Percentiles rank a stretch among this genome's conserved stretches.
phyloP scores from a whole-genome alignment of 345 rosid species.

The Dimocarpus longan region DNA sequence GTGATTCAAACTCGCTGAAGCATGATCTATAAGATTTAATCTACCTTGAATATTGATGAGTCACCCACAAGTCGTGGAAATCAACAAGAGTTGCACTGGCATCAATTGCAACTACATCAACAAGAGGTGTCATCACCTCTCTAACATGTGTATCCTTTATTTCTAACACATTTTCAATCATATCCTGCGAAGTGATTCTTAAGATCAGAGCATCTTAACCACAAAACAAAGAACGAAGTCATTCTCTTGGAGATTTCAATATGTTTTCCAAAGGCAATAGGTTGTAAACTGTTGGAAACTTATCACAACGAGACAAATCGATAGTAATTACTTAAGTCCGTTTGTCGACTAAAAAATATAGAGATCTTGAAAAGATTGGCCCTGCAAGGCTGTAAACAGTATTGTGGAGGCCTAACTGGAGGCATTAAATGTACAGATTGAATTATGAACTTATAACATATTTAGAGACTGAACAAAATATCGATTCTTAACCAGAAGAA shows the following conservation, averaged over 20 bases:
- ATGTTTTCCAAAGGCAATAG: neutral
- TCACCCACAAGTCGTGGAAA: constrained; percentile 89
- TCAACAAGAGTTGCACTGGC: constrained; percentile 77
- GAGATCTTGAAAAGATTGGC: neutral
- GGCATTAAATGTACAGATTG: neutral
- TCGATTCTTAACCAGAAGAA: neutral
- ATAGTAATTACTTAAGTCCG: neutral
- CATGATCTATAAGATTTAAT: constrained; percentile 13
- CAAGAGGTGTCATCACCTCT: constrained; percentile 99
- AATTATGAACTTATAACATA: neutral
- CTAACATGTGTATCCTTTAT: constrained; percentile 96
- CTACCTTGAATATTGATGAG: constrained; percentile 97
- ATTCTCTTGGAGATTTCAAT: neutral
- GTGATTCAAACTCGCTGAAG: constrained; percentile 7
- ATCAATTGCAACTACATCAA: constrained; percentile 97
- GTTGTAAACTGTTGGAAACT: neutral
- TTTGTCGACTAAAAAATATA: neutral
- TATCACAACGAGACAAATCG: neutral
- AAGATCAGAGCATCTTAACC: constrained; percentile 21
- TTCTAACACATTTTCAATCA: constrained; percentile 99
- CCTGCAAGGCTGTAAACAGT: neutral
- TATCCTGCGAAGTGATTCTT: constrained; percentile 62
- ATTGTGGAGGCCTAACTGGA: neutral
- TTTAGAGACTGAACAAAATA: too few relatives aligned
- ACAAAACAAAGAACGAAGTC: constrained; percentile 9